Conservation (phyloP, 768 basidiomycete genomes). For the Kwoniella mangroviensis region DNA sequence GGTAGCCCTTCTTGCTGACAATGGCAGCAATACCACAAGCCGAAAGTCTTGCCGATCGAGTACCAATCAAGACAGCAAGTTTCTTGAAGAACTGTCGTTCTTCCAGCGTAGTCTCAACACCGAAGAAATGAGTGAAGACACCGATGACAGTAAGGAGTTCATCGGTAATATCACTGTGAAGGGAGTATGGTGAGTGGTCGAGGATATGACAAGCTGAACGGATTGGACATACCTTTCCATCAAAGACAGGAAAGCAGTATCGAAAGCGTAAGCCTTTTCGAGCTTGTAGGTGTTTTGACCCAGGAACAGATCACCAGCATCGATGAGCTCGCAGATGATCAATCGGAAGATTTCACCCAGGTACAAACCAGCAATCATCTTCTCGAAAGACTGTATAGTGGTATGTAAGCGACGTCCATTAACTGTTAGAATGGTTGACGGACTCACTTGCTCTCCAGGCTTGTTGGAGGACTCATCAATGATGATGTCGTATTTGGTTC, state of each 20-base stretch:
- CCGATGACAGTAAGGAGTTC: slow-evolving; percentile 96
- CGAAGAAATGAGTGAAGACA: slow-evolving; percentile 96
- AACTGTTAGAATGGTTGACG: slow-evolving; percentile 23
- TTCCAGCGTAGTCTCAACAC: slow-evolving; percentile 90
- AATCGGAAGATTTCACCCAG: slow-evolving; percentile 96
- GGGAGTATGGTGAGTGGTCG: neutral
- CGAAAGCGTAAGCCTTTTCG: slow-evolving; percentile 87
- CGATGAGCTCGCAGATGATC: slow-evolving; percentile 91
- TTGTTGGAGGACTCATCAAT: slow-evolving; percentile 97
- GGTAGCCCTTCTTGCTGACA: slow-evolving; percentile 89
- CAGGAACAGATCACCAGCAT: slow-evolving; percentile 94
- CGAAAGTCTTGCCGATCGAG: slow-evolving; percentile 85
- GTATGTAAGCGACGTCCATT: no score
- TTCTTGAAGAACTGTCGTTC: slow-evolving; percentile 98
- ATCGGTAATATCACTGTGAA: slow-evolving; percentile 83
- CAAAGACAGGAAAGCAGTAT: slow-evolving; percentile 94
- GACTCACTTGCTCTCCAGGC: slow-evolving; percentile 80
- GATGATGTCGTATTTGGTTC: slow-evolving; percentile 89
- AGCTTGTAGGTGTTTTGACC: slow-evolving; percentile 99
- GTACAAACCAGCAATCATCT: slow-evolving; percentile 96
- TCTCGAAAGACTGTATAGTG: slow-evolving; percentile 63
- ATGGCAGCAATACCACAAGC: slow-evolving; percentile 97
- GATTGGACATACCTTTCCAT: slow-evolving; percentile 77
- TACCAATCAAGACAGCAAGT: slow-evolving; percentile 84
- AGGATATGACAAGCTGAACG: neutral